Evolutionary conservation across 2,329 filamentous ascomycete species (phyloP).

Genomic region (Cladophialophora immunda): DNA sequence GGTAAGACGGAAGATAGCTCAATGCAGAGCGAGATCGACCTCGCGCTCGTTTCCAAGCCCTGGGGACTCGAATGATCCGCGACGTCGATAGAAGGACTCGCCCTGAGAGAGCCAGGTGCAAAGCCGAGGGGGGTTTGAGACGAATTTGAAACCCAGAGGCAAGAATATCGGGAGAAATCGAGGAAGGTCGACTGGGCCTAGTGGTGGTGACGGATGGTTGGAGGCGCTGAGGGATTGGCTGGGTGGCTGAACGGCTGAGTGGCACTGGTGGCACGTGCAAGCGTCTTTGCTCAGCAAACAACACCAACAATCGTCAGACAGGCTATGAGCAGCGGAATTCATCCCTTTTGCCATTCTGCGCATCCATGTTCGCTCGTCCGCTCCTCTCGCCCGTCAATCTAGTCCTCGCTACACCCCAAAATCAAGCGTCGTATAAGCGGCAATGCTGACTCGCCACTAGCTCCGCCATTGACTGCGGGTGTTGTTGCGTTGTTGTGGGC

Average conservation of each 20-base stretch:
- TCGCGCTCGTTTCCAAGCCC: background rate
- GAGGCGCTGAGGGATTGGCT: background rate
- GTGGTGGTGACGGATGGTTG: too few relatives aligned
- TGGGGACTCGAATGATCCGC: background rate
- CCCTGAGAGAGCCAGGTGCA: background rate
- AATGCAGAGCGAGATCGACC: background rate
- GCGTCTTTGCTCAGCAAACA: background rate
- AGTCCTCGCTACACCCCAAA: background rate
- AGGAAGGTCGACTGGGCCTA: background rate
- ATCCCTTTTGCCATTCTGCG: background rate
- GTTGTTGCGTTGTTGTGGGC: background rate
- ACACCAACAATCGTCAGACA: too few relatives aligned
- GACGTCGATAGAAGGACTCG: background rate
- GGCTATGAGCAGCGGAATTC: background rate
- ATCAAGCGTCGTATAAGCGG: constrained; percentile 7
- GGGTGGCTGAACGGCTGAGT: too few relatives aligned
- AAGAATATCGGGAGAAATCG: background rate
- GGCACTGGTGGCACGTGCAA: background rate
- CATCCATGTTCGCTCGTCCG: background rate
- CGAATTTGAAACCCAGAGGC: background rate
- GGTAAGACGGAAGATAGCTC: constrained; percentile 1
- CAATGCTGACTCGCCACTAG: constrained; percentile 4
- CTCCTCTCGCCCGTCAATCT: background rate
- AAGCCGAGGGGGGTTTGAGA: background rate
- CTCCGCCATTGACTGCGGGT: background rate